A percentile compares a stretch with the other conserved stretches of the same genome.
Conservation (phyloP, 768 basidiomycete species). For the Russula compacta region DNA sequence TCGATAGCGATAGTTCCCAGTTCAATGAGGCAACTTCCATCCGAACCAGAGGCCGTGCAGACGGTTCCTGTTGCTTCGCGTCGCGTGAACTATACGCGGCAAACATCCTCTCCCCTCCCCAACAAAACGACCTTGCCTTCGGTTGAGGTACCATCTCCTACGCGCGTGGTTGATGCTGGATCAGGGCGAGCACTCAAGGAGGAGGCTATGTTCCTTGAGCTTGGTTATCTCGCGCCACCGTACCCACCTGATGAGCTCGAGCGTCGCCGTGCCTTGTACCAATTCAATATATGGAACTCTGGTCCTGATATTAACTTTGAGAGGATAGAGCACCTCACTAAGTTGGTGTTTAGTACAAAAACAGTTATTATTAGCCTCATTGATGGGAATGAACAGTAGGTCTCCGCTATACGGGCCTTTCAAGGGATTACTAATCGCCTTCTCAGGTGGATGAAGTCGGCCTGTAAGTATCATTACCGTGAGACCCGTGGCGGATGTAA, state of each 20-base stretch:
- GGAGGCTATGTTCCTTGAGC: constrained; percentile 53
- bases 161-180: constrained; percentile 25
- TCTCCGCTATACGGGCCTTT: not conserved
- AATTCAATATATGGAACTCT: constrained; percentile 89
- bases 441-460: constrained; percentile 78
- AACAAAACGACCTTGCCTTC: constrained; percentile 14
- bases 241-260: constrained; percentile 79
- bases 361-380: constrained; percentile 75
- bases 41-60: constrained; percentile 27
- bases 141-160: constrained; percentile 18
- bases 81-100: constrained; percentile 47
- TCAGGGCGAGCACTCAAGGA: constrained; percentile 51
- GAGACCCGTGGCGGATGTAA: not conserved
- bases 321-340: constrained; percentile 85
- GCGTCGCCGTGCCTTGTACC: constrained; percentile 76
- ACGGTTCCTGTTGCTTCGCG: constrained; percentile 43
- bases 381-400: constrained; percentile 79
- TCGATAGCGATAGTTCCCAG: not conserved
- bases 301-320: constrained; percentile 86
- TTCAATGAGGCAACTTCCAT: constrained; percentile 21
- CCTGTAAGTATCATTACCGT: constrained; percentile 43
- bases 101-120: constrained; percentile 57
- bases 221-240: constrained; percentile 71
- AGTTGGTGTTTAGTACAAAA: constrained; percentile 86
- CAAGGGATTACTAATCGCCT: constrained; percentile 5